A percentile compares a stretch with the other conserved stretches of the same genome.
phyloP scores from a whole-genome alignment of 2,329 filamentous ascomycete genomes.

The Rutstroemia sp. region DNA sequence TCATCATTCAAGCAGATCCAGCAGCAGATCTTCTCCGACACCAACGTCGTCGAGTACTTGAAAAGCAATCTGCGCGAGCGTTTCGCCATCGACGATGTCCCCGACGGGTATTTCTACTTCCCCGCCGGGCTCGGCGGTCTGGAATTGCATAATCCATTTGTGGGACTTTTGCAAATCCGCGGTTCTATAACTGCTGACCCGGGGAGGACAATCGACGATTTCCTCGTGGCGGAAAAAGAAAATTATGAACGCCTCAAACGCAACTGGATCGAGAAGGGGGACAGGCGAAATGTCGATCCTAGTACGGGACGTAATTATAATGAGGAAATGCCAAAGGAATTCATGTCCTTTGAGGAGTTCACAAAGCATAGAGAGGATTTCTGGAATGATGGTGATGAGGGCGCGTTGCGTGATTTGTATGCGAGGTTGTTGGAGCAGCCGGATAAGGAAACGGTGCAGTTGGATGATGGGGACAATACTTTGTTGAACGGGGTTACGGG shows the following conservation, averaged over 20 bases:
- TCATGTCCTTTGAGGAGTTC: slow-evolving; percentile 36
- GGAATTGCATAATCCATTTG: slow-evolving; percentile 35
- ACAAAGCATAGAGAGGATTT: slow-evolving; percentile 30
- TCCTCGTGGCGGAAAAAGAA: slow-evolving; percentile 29
- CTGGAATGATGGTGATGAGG: slow-evolving; percentile 16
- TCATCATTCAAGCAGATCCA: slow-evolving; percentile 46
- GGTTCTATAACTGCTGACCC: slow-evolving; percentile 23
- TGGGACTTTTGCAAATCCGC: slow-evolving; percentile 28
- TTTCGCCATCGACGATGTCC: slow-evolving; percentile 37
- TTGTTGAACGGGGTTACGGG: slow-evolving; percentile 3
- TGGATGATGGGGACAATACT: slow-evolving; percentile 11
- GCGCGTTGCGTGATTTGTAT: slow-evolving; percentile 23
- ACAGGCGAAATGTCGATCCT: too few species aligned
- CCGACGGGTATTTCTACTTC: slow-evolving; percentile 36
- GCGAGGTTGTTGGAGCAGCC: slow-evolving; percentile 27
- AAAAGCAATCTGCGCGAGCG: slow-evolving; percentile 41
- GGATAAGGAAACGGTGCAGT: slow-evolving; percentile 22
- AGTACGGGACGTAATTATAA: neutral
- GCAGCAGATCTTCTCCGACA: slow-evolving; percentile 37
- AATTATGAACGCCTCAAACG: slow-evolving; percentile 23
- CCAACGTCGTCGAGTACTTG: slow-evolving; percentile 40
- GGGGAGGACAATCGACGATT: slow-evolving; percentile 22
- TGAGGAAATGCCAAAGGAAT: slow-evolving; percentile 17
- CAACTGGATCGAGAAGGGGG: slow-evolving; percentile 18
- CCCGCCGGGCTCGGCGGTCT: slow-evolving; percentile 35